phyloP scores from a whole-genome alignment of 805 yeast genomes.

The Pichia kluyveri region DNA sequence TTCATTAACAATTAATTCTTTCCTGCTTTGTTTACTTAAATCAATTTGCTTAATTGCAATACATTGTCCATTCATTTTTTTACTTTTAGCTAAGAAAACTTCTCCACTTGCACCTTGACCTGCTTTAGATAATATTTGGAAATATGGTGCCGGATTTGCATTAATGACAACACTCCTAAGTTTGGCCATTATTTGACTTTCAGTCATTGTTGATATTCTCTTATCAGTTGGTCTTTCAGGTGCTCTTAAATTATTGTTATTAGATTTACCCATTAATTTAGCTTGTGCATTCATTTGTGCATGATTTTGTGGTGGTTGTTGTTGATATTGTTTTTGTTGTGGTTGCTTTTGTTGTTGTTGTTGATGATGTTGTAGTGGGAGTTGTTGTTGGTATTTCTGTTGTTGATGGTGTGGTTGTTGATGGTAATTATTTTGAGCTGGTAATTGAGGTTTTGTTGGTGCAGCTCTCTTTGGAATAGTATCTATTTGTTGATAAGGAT shows the following conservation, averaged over 20 bases:
- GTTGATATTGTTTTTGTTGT: slow-evolving; percentile 15
- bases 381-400: slow-evolving; percentile 9
- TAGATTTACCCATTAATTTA: slow-evolving; percentile 8
- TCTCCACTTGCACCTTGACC: slow-evolving; percentile 99
- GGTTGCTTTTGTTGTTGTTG: slow-evolving; percentile 9
- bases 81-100: slow-evolving; percentile 74
- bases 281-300: slow-evolving; percentile 18
- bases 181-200: slow-evolving; percentile 76
- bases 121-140: slow-evolving; percentile 70
- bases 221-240: slow-evolving; percentile 30
- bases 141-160: slow-evolving; percentile 78
- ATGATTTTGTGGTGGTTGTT: slow-evolving; percentile 13
- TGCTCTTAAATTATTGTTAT: neutral
- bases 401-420: slow-evolving; percentile 8
- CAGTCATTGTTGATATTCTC: slow-evolving; percentile 62
- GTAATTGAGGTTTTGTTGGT: slow-evolving; percentile 3
- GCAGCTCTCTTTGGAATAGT: slow-evolving; percentile 6
- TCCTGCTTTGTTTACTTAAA: slow-evolving; percentile 80
- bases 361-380: slow-evolving; percentile 11
- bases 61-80: slow-evolving; percentile 41
- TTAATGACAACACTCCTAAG: slow-evolving; percentile 73
- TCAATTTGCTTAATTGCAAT: slow-evolving; percentile 98
- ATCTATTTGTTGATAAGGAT: slow-evolving; percentile 11
- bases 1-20: slow-evolving; percentile 92
- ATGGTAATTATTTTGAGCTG: neutral